phyloP scores from a whole-genome alignment of 2,329 filamentous ascomycete genomes.

The Parastagonospora nodorum region DNA sequence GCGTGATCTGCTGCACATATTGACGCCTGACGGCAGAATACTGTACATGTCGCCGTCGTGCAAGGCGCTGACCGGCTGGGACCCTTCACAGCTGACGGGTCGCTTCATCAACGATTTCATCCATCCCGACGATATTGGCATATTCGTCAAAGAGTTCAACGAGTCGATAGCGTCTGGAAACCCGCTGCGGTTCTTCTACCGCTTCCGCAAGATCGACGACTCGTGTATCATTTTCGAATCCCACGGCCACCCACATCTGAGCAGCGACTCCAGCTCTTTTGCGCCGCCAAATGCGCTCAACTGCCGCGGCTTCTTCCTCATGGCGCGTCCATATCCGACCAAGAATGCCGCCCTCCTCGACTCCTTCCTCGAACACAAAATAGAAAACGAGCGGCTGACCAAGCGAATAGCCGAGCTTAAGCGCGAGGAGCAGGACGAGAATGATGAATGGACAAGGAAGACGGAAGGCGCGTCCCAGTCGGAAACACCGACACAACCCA shows the following conservation, averaged over 20 bases:
- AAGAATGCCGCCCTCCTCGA: conserved; percentile 85
- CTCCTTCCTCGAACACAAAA: conserved; percentile 94
- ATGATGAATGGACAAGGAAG: conserved; percentile 66
- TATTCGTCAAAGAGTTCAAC: conserved; percentile 87
- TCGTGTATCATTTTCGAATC: conserved; percentile 83
- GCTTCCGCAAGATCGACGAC: conserved; percentile 76
- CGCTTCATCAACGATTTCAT: conserved; percentile 80
- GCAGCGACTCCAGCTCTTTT: conserved; percentile 67
- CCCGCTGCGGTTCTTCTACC: conserved; percentile 81
- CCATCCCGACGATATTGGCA: conserved; percentile 80
- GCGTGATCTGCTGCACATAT: conserved; percentile 84
- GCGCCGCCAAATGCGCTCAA: conserved; percentile 64
- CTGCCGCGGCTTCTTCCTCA: conserved; percentile 91
- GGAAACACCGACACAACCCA: conserved; percentile 47
- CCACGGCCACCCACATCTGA: conserved; percentile 90
- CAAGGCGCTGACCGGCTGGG: conserved; percentile 75
- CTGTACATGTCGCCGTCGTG: conserved; percentile 85
- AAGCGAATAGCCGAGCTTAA: conserved; percentile 85
- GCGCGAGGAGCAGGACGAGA: conserved; percentile 82
- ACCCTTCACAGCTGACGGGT: conserved; percentile 71
- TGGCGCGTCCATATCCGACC: conserved; percentile 86
- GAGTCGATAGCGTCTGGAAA: conserved; percentile 85
- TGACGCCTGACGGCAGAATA: conserved; percentile 82
- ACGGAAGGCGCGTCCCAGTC: conserved; percentile 56
- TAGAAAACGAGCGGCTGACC: conserved; percentile 87